A percentile compares a stretch with the other conserved stretches of the same genome.
Evolutionary conservation across 1,284 basidiomycete species (phyloP).

Genomic region (Trametes sp.): DNA sequence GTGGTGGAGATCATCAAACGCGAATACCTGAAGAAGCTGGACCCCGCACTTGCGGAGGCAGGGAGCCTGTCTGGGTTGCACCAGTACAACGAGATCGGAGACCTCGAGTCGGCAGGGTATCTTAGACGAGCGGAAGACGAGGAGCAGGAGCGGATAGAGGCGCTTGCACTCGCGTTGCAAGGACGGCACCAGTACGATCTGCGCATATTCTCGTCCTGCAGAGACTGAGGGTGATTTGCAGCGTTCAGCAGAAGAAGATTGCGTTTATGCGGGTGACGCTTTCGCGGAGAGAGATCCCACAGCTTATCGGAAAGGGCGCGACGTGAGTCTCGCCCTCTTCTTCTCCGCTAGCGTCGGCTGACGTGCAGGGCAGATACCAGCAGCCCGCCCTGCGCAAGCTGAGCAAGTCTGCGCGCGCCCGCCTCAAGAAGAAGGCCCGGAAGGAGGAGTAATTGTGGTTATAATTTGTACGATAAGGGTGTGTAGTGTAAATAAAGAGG

Average conservation of each 20-base stretch:
- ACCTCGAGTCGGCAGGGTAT: constrained; percentile 53
- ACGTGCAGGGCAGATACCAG: constrained; percentile 57
- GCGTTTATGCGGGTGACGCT: constrained; percentile 83
- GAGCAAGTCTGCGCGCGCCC: constrained; percentile 64
- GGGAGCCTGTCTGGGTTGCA: constrained; percentile 59
- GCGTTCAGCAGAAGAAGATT: constrained; percentile 59
- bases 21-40: constrained; percentile 68
- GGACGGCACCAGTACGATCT: constrained; percentile 68
- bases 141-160: constrained; percentile 46
- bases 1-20: constrained; percentile 88
- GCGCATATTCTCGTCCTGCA: not conserved
- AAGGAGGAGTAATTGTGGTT: constrained; percentile 36
- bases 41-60: constrained; percentile 44
- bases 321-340: constrained; percentile 54
- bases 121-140: constrained; percentile 29
- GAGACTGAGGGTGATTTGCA: not conserved
- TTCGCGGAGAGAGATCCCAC: constrained; percentile 55
- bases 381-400: constrained; percentile 57
- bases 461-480: constrained; percentile 6
- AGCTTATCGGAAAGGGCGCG: constrained; percentile 49
- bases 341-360: not conserved
- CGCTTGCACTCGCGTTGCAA: constrained; percentile 47
- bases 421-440: constrained; percentile 56
- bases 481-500: constrained; percentile 3
- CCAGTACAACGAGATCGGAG: constrained; percentile 82